Evolutionary conservation across 192 early-diverging fungal species (phyloP).

Genomic region (Rhizophagus prolifer): DNA sequence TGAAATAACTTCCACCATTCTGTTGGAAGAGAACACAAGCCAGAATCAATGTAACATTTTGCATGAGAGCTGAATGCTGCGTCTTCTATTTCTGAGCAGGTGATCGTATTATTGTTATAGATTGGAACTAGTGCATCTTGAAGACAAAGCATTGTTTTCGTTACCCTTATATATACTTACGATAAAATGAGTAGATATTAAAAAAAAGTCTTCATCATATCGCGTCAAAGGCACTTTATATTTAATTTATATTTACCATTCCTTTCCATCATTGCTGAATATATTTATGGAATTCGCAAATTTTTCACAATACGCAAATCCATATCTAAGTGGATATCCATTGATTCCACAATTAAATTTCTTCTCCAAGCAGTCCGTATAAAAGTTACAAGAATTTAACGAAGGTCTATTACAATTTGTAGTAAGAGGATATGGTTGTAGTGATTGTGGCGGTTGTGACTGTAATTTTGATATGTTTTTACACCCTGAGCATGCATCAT

Average conservation of each 20-base stretch:
- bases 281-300: not conserved
- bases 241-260: not conserved
- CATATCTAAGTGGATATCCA: not conserved
- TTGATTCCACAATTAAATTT: conserved; percentile 13
- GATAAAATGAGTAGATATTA: not conserved
- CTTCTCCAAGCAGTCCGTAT: conserved; percentile 2
- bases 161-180: not conserved
- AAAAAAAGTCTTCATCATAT: not conserved
- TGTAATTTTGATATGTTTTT: no score
- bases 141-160: not conserved
- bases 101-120: not conserved
- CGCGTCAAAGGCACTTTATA: no score
- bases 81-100: conserved; percentile 2
- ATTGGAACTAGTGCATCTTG: not conserved
- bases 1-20: not conserved
- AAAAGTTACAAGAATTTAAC: conserved; percentile 17
- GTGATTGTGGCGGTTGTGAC: no score
- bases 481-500: no score
- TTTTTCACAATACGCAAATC: not conserved
- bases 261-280: conserved; percentile 6
- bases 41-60: not conserved
- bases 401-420: not conserved
- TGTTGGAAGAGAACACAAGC: not conserved
- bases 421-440: not conserved
- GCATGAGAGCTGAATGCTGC: not conserved